Conservation (phyloP, 306 rosid genomes). For the Mimosa bimucronata region DNA sequence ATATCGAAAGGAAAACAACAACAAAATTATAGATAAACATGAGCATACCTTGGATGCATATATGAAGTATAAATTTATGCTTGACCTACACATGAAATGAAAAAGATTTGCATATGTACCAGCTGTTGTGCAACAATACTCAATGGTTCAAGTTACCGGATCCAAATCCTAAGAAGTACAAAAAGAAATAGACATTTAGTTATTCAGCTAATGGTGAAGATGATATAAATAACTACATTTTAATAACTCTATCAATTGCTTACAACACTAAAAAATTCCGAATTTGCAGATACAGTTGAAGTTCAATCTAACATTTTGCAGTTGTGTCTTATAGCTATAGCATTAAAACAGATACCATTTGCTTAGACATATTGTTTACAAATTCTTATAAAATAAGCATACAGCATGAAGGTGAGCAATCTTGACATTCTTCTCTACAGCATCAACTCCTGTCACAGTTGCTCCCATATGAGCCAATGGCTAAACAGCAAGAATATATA, state of each 20-base stretch:
- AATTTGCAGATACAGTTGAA: constrained; percentile 6
- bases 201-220: constrained; percentile 26
- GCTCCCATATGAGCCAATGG: constrained; percentile 97
- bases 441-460: constrained; percentile 82
- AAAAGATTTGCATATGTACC: constrained; percentile 60
- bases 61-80: constrained; percentile 25
- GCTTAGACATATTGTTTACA: neutral
- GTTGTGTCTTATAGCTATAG: neutral
- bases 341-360: neutral
- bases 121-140: constrained; percentile 85
- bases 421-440: constrained; percentile 83
- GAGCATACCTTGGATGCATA: neutral
- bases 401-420: constrained; percentile 92
- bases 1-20: constrained; percentile 23
- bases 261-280: constrained; percentile 3
- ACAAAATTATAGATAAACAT: constrained; percentile 16
- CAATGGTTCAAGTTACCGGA: constrained; percentile 74
- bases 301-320: too few species aligned
- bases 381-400: constrained; percentile 41
- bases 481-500: constrained; percentile 49
- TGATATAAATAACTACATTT: neutral
- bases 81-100: constrained; percentile 29
- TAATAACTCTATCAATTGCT: constrained; percentile 14
- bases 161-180: constrained; percentile 81
- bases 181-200: constrained; percentile 30